phyloP scores from a whole-genome alignment of 257 asterid genomes.

The Thymus mandschuricus region DNA sequence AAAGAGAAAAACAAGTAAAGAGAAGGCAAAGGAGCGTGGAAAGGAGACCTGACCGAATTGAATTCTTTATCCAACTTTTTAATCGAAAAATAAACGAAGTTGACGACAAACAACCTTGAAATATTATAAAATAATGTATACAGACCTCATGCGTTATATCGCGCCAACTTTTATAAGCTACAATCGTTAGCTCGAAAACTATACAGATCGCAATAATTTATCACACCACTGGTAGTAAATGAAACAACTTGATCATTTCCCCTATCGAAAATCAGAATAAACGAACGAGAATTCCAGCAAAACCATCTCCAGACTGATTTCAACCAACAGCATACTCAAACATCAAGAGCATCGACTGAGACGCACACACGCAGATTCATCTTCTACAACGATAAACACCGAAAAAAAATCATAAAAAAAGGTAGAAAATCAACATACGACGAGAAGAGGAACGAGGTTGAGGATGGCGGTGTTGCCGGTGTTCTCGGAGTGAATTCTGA shows the following conservation, averaged over 20 bases:
- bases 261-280: background rate
- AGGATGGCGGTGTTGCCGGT: slow-evolving; percentile 69
- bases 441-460: slow-evolving; percentile 80
- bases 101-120: background rate
- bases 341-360: background rate
- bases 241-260: background rate
- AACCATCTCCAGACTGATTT: background rate
- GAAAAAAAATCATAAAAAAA: background rate
- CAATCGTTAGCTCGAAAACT: background rate
- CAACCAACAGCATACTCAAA: background rate
- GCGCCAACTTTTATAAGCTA: background rate
- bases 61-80: too few relatives aligned
- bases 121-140: background rate
- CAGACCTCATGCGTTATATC: background rate
- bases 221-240: too few relatives aligned
- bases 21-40: background rate
- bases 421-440: slow-evolving; percentile 41
- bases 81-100: background rate
- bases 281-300: background rate
- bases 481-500: slow-evolving; percentile 77
- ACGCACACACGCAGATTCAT: background rate
- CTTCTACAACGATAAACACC: background rate
- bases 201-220: background rate
- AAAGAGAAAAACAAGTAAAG: background rate
- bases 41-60: too few relatives aligned